Evolutionary conservation across 1,139 yeast genomes (phyloP), one percentile per base, ranked within the genome.

Genomic region (Arxiozyma bovina): DNA sequence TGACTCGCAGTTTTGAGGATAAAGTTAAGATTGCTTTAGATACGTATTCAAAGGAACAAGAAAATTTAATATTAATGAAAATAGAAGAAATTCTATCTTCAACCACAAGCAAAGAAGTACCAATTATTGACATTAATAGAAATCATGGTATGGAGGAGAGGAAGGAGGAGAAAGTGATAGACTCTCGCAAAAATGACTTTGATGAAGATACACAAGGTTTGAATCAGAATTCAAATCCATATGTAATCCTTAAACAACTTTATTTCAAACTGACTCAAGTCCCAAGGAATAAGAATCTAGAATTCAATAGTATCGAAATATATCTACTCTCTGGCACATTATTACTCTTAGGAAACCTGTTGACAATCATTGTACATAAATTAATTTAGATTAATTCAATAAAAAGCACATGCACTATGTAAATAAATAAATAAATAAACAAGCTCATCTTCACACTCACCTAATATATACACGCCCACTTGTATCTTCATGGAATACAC

Each of bases 1-100:
- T 93, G 59, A 96, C 91, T 20, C 82, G 81, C 6, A 81, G 93
- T 0, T 93, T 93, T 72, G 97, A 91, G 64, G 83, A 77, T 23
- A 87, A 86, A 66, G 94, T 90, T 8, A 81, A 77, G 60, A 73
- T 72, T 27, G 80, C 83, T 4, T 68, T 86, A 42, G 74, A 73
- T 17, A 74, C 74, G 43, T 64, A 72, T 51, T 54, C 69, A 4
- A 46, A 54, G 11, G 63, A 63, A 41, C 74, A 70, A 51, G 61
- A 62, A 50, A 48, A 47, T n/a, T 42, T n/a, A 18, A 20, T 51
- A 30, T 11, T 45, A 8, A 18, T 23, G 8, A 21, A 25, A 22
- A 30, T 23, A 17, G 27, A 41, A 25, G 27, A 30, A 45, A n/a
- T 18, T 41, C 5, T 38, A n/a, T 8, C 40, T 15, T 34, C 40